Evolutionary conservation across 768 basidiomycete species (phyloP), one percentile per base, ranked within the genome.

Genomic region (Suillus decipiens): DNA sequence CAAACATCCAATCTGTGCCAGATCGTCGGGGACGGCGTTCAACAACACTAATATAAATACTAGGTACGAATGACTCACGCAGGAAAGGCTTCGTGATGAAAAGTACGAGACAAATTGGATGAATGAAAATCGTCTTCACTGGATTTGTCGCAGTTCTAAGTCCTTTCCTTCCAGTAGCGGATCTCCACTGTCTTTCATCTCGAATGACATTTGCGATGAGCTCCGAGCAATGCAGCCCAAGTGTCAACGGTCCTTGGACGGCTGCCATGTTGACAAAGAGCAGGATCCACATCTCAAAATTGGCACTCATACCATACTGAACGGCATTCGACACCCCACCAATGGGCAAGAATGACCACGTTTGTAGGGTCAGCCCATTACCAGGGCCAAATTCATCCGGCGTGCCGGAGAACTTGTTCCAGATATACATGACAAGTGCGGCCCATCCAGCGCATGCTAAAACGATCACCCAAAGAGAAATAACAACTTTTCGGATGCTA

Each of bases 1-100:
- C 73, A 45, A 75, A 69, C 74, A 76, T 74, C 74, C 73, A 74
- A 50, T 74, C 73, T 74, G 51, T 43, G 5, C n/a, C n/a, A n/a
- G n/a, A 48, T 14, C 41, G 14, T 45, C 10, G 11, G 22, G n/a
- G 19, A 45, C 12, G 1, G 7, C 15, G 14, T 28, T 37, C 59
- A 63, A n/a, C 47, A 24, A 31, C 5, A 53, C 10, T 4, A n/a
- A 48, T 17, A 42, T 59, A 10, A 50, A 12, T 12, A 31, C 15
- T 37, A 34, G 12, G 15, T 15, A 1, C 2, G 33, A n/a, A 34
- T 33, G n/a, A 67, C 73, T 66, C 47, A 75, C 72, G 73, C 15
- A 74, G 42, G 14, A 75, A 9, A 14, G 69, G 69, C 37, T 74
- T 75, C 19, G 63, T 60, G 11, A 59, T 1, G 3, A 74, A 64